Evolutionary conservation across 345 rosid genomes (phyloP), one percentile per base, ranked within the genome.

Genomic region (Gossypium rotundifolium): DNA sequence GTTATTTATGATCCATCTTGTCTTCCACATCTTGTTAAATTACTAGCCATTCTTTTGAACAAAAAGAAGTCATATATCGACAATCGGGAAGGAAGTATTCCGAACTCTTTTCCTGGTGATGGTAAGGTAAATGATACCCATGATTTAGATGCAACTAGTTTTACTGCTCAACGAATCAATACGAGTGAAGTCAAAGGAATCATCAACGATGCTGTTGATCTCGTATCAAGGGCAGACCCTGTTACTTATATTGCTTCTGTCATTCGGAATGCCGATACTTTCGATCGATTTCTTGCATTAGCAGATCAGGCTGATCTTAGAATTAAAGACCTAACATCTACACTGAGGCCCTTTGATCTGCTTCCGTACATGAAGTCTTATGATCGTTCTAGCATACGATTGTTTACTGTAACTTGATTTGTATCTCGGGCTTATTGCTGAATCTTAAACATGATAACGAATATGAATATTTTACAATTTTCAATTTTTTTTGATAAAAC

Each of bases 1-100:
- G 85, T 94, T 61, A 86, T 92, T 60, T 94, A 94, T 72, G 84
- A 94, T 83, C 92, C 87, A 4, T 76, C 85, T 49, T 90, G 93
- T 77, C 85, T 90, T 33, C 97, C 95, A 0, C 81, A 90, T 82
- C 87, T 94, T 27, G 83, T 90, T 77, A 84, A 81, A 23, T 78
- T 89, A 45, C 83, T 94, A 17, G 83, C 80, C 70, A 77, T 84
- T 76, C 89, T 92, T 57, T 70, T 92, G 82, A 85, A 75, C 25
- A 74, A 59, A 77, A 73, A 23, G 60, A 64, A 81, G 46, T 49
- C 78, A 52, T 44, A 27, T 78, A 48, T 72, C 48, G 20, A 33
- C 54, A 38, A 59, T 10, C 49, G 33, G 73, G 76, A 83, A 65
- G 71, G 68, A 7, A 72, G 25, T 66, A 33, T 25, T 25, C 40